Evolutionary conservation across 1,284 basidiomycete genomes (phyloP).

Genomic region (Melampsora americana): DNA sequence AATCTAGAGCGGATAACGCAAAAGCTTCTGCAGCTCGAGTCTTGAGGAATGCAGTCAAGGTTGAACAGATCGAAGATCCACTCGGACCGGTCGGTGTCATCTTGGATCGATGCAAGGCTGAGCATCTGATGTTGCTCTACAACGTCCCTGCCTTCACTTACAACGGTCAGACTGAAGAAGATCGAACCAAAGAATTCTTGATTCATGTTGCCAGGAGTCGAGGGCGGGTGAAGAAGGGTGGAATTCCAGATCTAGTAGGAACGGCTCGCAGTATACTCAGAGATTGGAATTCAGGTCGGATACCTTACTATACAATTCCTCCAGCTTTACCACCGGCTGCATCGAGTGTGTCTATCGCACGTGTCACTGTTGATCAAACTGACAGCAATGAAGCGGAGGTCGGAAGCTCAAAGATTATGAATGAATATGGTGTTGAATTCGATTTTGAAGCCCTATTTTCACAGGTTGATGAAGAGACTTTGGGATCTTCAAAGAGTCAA

Average conservation of each 20-base stretch:
- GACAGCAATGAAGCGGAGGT: slow-evolving; percentile 66
- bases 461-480: slow-evolving; percentile 69
- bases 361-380: slow-evolving; percentile 60
- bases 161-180: slow-evolving; percentile 53
- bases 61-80: slow-evolving; percentile 87
- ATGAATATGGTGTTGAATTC: slow-evolving; percentile 67
- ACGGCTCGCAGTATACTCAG: slow-evolving; percentile 79
- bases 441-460: slow-evolving; percentile 70
- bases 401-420: slow-evolving; percentile 69
- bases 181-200: slow-evolving; percentile 72
- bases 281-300: slow-evolving; percentile 97
- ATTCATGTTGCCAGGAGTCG: slow-evolving; percentile 82
- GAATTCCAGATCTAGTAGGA: slow-evolving; percentile 80
- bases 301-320: slow-evolving; percentile 78
- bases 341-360: slow-evolving; percentile 46
- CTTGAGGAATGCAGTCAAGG: slow-evolving; percentile 86
- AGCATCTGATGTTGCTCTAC: slow-evolving; percentile 75
- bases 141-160: slow-evolving; percentile 69
- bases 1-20: slow-evolving; percentile 58
- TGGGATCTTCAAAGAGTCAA: slow-evolving; percentile 59
- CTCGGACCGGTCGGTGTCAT: slow-evolving; percentile 85
- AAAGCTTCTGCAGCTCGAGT: slow-evolving; percentile 65
- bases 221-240: slow-evolving; percentile 85
- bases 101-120: slow-evolving; percentile 65
- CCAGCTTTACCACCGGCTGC: slow-evolving; percentile 63